Conservation (phyloP, 1,139 yeast species). For the Kodamaea plutei region DNA sequence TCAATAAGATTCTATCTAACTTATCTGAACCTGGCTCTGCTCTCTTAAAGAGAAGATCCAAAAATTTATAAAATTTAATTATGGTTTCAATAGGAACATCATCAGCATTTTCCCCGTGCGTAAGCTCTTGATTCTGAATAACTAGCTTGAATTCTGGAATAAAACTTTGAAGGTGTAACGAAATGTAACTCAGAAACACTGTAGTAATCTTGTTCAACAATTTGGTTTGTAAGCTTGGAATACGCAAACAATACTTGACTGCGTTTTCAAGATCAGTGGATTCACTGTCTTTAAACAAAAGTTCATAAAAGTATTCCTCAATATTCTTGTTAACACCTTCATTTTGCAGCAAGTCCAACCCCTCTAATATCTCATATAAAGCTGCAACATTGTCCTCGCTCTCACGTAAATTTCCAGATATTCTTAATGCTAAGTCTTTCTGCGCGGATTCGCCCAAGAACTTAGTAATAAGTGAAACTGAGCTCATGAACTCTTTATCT, state of each 20-base stretch:
- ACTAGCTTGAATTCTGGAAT: constrained; percentile 16
- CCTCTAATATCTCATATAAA: constrained; percentile 34
- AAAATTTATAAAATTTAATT: constrained; percentile 11
- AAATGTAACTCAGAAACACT: too few relatives aligned
- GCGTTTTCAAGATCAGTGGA: constrained; percentile 12
- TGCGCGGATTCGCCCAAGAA: constrained; percentile 26
- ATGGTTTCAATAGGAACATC: constrained; percentile 10
- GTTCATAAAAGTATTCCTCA: constrained; percentile 11
- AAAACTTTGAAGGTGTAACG: too few relatives aligned
- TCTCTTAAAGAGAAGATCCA: constrained; percentile 17
- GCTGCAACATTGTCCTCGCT: constrained; percentile 20
- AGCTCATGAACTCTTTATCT: constrained; percentile 12
- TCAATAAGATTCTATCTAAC: constrained; percentile 25
- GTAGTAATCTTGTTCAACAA: constrained; percentile 15
- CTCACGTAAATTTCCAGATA: constrained; percentile 17
- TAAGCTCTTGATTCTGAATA: too few relatives aligned
- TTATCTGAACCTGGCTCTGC: constrained; percentile 7
- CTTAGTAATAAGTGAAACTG: constrained; percentile 26
- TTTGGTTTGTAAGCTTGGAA: constrained; percentile 19
- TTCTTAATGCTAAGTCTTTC: constrained; percentile 21
- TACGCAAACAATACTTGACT: constrained; percentile 14
- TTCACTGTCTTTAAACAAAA: constrained; percentile 8
- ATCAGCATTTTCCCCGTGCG: background rate
- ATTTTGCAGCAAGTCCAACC: constrained; percentile 20
- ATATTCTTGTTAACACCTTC: constrained; percentile 20